Conservation (phyloP, 257 asterid species). For the Orobanche coerulescens region DNA sequence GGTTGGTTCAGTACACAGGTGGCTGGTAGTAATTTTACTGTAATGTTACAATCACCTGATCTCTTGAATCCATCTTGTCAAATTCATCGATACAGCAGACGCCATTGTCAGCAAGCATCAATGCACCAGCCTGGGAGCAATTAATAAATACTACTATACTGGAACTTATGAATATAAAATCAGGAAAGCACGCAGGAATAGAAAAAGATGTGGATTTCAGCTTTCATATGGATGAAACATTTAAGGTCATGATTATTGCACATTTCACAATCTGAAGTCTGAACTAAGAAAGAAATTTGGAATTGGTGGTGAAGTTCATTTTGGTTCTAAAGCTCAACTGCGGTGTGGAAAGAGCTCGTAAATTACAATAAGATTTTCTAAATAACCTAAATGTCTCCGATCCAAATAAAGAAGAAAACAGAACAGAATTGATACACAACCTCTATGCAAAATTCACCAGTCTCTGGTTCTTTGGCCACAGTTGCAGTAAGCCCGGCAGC, state of each 20-base stretch:
- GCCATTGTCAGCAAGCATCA: constrained; percentile 99
- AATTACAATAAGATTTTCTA: not conserved
- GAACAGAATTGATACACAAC: constrained; percentile 28
- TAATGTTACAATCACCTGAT: constrained; percentile 56
- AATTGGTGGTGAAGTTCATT: not conserved
- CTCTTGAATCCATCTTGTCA: constrained; percentile 95
- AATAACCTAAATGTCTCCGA: constrained; percentile 3
- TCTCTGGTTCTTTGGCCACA: constrained; percentile 99
- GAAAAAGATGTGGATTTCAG: not conserved
- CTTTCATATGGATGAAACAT: not conserved
- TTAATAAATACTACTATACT: not conserved
- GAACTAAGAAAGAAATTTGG: not conserved
- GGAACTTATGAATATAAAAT: not conserved
- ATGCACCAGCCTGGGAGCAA: constrained; percentile 87
- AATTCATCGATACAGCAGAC: constrained; percentile 96
- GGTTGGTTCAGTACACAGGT: not conserved
- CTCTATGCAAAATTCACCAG: constrained; percentile 99
- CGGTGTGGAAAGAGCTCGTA: constrained; percentile 10
- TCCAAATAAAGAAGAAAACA: not conserved
- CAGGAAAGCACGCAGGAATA: not conserved
- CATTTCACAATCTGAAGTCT: not conserved
- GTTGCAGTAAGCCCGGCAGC: constrained; percentile 99
- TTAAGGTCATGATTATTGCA: not conserved
- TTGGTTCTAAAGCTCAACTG: not conserved
- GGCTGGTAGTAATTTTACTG: not conserved